Percentiles rank a stretch among this genome's conserved stretches.
These are phyloP conservation scores for Dalbergia oliveri DNA, from an alignment of 306 rosid species.

Conservation along the genomic window DNA sequence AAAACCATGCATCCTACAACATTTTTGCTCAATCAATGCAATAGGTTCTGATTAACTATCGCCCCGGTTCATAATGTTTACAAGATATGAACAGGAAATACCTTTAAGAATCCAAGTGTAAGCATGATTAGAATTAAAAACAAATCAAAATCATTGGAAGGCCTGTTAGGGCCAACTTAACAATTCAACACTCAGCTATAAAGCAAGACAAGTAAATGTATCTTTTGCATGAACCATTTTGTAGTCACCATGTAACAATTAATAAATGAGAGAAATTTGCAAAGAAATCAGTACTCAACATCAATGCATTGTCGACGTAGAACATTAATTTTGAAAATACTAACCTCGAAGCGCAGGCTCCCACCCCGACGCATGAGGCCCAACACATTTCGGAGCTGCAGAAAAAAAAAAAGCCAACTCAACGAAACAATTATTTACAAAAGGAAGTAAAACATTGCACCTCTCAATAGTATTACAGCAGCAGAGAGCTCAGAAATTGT, in stretches of 20 bases:
- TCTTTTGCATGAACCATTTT: slow-evolving; percentile 28
- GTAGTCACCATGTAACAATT: neutral
- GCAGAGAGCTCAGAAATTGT: slow-evolving; percentile 1
- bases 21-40: neutral
- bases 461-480: neutral
- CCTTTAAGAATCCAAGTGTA: neutral
- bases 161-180: neutral
- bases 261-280: slow-evolving; percentile 1
- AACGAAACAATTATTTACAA: slow-evolving; percentile 26
- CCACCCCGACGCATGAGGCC: slow-evolving; percentile 95
- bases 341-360: slow-evolving; percentile 87
- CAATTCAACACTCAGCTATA: neutral
- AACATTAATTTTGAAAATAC: slow-evolving; percentile 44
- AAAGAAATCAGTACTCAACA: slow-evolving; percentile 25
- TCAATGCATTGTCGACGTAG: slow-evolving; percentile 21
- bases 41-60: neutral
- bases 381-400: slow-evolving; percentile 91
- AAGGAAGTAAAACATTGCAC: slow-evolving; percentile 11
- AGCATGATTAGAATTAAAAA: neutral
- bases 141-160: neutral
- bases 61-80: neutral
- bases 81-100: neutral
- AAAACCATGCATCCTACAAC: neutral
- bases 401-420: slow-evolving; percentile 47
- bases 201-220: slow-evolving; percentile 20